Evolutionary conservation across 345 rosid species (phyloP), one percentile per base, ranked within the genome.

Genomic region (Cardamine occulta): DNA sequence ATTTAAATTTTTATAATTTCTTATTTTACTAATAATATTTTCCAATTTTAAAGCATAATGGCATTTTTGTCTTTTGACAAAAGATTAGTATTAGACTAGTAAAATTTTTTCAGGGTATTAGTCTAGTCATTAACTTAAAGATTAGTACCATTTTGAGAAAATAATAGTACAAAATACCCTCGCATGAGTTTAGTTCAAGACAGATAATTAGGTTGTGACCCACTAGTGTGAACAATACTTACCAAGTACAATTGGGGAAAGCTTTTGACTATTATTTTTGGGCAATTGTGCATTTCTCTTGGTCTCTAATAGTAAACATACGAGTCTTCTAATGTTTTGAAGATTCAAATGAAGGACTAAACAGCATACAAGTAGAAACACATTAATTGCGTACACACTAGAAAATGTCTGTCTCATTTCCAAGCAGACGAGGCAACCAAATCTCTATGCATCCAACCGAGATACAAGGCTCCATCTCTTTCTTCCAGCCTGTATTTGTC

Each of bases 391-490:
- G 18, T 61, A 31, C 17, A 75, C 78, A 54, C 18, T 23, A 56
- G 52, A 75, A 5, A 26, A 6, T 60, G 69, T 60, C 4, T 12
- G 26, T 64, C 35, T 88, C 81, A 89, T 76, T 82, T 84, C 98
- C 97, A 93, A 4, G 98, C 98, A 73, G 93, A 86, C 23, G 97
- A 87, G 12, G 93, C 96, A 19, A 89, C 97, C 91, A 93, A 82
- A 86, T 91, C 91, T 81, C 95, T 81, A 32, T 89, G 58, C 91
- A 80, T 89, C 98, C 98, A 93, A 55, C 98, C 98, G 54, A 93
- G 93, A 80, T 85, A 91, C 39, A 91, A 81, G 29, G 93, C 90
- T 40, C 93, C 96, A 42, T 84, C 97, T 74, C 86, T 87, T 84
- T 89, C 98, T 85, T 89, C 87, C 34, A 93, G 90, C 70, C 89